These are phyloP conservation scores for Macrolepiota dolichaula DNA, from an alignment of 768 basidiomycete species.

Conservation along the genomic window DNA sequence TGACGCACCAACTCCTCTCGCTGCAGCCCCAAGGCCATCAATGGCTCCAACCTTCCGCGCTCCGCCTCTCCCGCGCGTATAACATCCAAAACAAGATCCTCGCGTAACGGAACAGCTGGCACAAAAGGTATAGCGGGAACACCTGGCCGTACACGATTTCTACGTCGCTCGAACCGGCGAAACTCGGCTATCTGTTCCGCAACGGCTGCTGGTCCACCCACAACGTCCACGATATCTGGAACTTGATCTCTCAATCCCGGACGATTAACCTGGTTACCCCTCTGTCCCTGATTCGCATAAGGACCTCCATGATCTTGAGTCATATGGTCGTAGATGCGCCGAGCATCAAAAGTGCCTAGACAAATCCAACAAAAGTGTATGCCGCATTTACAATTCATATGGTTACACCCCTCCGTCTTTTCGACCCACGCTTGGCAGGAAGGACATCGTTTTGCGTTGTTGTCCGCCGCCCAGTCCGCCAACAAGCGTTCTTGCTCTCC, in stretches of 20 bases:
- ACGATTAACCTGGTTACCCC: no score
- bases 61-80: background rate
- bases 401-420: constrained; percentile 54
- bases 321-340: constrained; percentile 15
- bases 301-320: constrained; percentile 10
- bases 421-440: constrained; percentile 41
- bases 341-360: constrained; percentile 14
- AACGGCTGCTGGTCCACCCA: background rate
- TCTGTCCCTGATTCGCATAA: background rate
- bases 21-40: background rate
- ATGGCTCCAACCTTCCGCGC: background rate
- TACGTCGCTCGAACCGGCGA: background rate
- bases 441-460: constrained; percentile 46
- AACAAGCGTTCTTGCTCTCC: constrained; percentile 40
- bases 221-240: background rate
- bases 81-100: fast-evolving
- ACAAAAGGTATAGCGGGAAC: background rate
- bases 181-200: constrained; percentile 4
- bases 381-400: constrained; percentile 48
- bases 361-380: constrained; percentile 32
- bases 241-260: background rate
- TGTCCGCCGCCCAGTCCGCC: constrained; percentile 32
- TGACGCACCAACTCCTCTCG: background rate
- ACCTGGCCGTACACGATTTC: background rate
- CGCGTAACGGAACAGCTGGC: background rate